Evolutionary conservation across 2,329 filamentous ascomycete genomes (phyloP).

Genomic region (Parastagonospora nodorum): DNA sequence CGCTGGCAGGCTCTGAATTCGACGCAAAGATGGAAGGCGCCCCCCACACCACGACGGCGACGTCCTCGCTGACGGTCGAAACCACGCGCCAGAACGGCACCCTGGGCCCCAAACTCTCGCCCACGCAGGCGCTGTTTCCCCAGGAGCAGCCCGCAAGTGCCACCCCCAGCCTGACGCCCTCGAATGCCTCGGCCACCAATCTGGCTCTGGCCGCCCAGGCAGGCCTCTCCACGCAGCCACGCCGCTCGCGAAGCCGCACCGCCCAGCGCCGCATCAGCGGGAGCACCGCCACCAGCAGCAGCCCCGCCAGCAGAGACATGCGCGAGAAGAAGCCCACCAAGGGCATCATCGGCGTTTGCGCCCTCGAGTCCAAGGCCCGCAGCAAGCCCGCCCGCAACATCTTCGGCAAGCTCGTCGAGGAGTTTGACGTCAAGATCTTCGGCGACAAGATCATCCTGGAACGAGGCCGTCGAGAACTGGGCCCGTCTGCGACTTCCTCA

Average conservation of each 20-base stretch:
- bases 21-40: constrained; percentile 45
- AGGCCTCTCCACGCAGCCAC: constrained; percentile 18
- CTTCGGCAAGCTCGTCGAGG: constrained; percentile 85
- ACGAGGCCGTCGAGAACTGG: constrained; percentile 97
- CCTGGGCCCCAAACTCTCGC: constrained; percentile 46
- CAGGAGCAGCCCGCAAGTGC: constrained; percentile 29
- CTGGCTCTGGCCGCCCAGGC: constrained; percentile 20
- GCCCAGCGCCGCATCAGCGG: constrained; percentile 78
- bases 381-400: constrained; percentile 98
- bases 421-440: constrained; percentile 97
- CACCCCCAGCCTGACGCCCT: constrained; percentile 13
- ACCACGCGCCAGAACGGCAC: constrained; percentile 52
- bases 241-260: constrained; percentile 48
- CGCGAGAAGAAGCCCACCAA: constrained; percentile 59
- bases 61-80: constrained; percentile 50
- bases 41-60: constrained; percentile 49
- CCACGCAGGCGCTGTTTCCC: constrained; percentile 42
- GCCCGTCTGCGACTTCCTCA: constrained; percentile 94
- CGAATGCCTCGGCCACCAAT: constrained; percentile 14
- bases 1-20: constrained; percentile 51
- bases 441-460: constrained; percentile 98
- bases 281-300: constrained; percentile 82
- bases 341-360: constrained; percentile 87
- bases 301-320: constrained; percentile 67
- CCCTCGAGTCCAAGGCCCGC: constrained; percentile 90